A percentile compares a stretch with the other conserved stretches of the same genome.
Evolutionary conservation across 768 basidiomycete species (phyloP).

Genomic region (Mycena haematopus): DNA sequence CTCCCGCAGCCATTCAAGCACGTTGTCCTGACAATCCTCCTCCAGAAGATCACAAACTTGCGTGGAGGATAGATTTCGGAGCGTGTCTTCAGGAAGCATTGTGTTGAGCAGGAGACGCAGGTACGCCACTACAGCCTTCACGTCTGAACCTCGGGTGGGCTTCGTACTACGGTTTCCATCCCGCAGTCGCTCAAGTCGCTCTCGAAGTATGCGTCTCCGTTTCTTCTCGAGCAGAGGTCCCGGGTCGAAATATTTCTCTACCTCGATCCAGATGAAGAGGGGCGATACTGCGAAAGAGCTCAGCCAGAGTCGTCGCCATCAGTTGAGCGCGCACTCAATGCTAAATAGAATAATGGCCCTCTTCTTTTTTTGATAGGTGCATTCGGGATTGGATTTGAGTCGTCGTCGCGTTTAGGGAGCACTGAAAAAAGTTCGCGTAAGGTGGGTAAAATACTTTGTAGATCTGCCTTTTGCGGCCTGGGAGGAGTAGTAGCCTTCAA

Average conservation of each 20-base stretch:
- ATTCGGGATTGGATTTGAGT: slow-evolving; percentile 13
- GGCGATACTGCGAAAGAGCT: slow-evolving; percentile 17
- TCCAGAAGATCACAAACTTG: slow-evolving; percentile 18
- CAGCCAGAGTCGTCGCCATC: background rate
- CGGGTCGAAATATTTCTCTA: slow-evolving; percentile 26
- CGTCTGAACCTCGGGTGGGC: slow-evolving; percentile 4
- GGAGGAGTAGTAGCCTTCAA: slow-evolving; percentile 26
- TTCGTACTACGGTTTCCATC: background rate
- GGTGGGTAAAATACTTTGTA: slow-evolving; percentile 21
- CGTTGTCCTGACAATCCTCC: slow-evolving; percentile 16
- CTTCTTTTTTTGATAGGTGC: slow-evolving; percentile 7
- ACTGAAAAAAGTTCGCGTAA: slow-evolving; percentile 24
- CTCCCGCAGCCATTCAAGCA: slow-evolving; percentile 20
- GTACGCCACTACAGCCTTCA: slow-evolving; percentile 19
- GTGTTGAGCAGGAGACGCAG: slow-evolving; percentile 18
- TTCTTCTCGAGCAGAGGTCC: slow-evolving; percentile 27
- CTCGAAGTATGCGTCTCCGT: slow-evolving; percentile 18
- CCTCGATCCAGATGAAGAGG: slow-evolving; percentile 25
- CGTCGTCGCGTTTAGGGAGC: slow-evolving; percentile 11
- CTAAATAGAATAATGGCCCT: slow-evolving; percentile 16
- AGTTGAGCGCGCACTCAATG: slow-evolving; percentile 8
- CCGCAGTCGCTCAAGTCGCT: slow-evolving; percentile 18
- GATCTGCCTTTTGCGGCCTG: slow-evolving; percentile 21
- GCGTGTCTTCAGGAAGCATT: slow-evolving; percentile 22
- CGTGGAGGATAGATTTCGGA: slow-evolving; percentile 7